These are phyloP conservation scores for Paratinospora sagittata DNA, from an alignment of 164 flowering plant genomes.

Conservation along the genomic window DNA sequence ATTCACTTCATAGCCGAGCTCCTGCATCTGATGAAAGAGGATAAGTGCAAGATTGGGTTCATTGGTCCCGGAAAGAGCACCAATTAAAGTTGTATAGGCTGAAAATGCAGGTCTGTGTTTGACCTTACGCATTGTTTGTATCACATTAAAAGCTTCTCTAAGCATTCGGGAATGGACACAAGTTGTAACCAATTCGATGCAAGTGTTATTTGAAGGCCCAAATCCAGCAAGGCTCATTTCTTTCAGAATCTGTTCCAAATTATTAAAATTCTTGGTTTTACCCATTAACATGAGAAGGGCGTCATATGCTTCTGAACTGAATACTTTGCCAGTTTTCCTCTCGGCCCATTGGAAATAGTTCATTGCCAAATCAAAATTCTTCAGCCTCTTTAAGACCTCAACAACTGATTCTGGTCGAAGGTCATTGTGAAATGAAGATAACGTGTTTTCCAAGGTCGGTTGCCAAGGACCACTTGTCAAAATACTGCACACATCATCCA, in stretches of 20 bases:
- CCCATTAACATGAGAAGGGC: slow-evolving; percentile 67
- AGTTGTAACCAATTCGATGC: slow-evolving; percentile 50
- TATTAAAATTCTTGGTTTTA: slow-evolving; percentile 37
- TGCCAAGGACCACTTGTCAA: slow-evolving; percentile 70
- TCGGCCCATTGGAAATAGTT: slow-evolving; percentile 80
- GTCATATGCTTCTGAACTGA: slow-evolving; percentile 64
- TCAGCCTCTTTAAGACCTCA: slow-evolving; percentile 63
- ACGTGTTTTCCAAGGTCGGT: slow-evolving; percentile 44
- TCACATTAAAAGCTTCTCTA: slow-evolving; percentile 56
- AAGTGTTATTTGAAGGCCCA: slow-evolving; percentile 43
- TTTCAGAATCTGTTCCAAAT: slow-evolving; percentile 58
- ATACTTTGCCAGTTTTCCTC: slow-evolving; percentile 39
- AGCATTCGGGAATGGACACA: slow-evolving; percentile 48
- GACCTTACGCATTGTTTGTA: slow-evolving; percentile 73
- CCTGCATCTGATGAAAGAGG: slow-evolving; percentile 89
- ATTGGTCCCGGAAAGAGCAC: slow-evolving; percentile 57
- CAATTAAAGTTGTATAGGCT: slow-evolving; percentile 85
- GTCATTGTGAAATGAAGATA: slow-evolving; percentile 27
- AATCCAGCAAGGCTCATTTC: slow-evolving; percentile 87
- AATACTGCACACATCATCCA: slow-evolving; percentile 50
- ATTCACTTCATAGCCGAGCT: slow-evolving; percentile 77
- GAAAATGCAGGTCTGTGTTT: slow-evolving; percentile 93
- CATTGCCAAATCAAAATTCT: slow-evolving; percentile 55
- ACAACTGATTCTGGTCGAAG: slow-evolving; percentile 45
- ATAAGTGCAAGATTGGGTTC: slow-evolving; percentile 63